Evolutionary conservation across 2,329 filamentous ascomycete genomes (phyloP), one percentile per base, ranked within the genome.

Genomic region (Penicillium psychrosexuale): DNA sequence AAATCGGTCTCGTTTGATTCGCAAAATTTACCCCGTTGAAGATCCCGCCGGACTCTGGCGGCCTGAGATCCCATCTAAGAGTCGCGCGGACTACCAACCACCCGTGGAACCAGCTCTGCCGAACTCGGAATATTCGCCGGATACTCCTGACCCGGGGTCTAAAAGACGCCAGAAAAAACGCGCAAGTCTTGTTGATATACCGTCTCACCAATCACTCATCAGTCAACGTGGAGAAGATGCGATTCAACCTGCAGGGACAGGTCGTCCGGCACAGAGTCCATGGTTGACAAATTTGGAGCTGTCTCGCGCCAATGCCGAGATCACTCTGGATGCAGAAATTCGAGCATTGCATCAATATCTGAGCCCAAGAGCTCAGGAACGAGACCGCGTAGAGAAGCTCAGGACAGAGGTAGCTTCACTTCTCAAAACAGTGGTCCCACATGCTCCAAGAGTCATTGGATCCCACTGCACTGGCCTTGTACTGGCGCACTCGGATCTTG

Each of bases 381-480:
- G 66, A 19, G 58, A 66, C 15, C 63, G 53, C 13, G 63, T 71
- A 7, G 47, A 64, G 19, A 64, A 53, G 8, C 57, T 75, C 3
- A 55, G 65, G 6, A 44, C 51, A 19, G 65, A 72, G 19, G 47
- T 77, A 11, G 52, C 62, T 67, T 50, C 61, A 53, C 45, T 66
- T 40, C 47, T 76, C 44, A 59, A 68, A 58, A 44, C 60, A 17
- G 56, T 55, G 19, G 58, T 71, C 3, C 65, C 68, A 12, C 58
- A 66, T 37, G 51, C 64, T 9, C 70, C 75, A 7, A 73, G 80
- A 54, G 57, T 81, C 3, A 80, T 82, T 55, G 84, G 84, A 17
- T 85, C 83, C 8, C 73, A 80, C 53, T 67, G 69, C 11, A 84
- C 78, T 13, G 80, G 81, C 8, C 68, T 85, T 34, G 77, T 79